A percentile compares a stretch with the other conserved stretches of the same genome.
Conservation (phyloP, 495 filamentous ascomycete genomes). For the Aspergillus avenaceus region DNA sequence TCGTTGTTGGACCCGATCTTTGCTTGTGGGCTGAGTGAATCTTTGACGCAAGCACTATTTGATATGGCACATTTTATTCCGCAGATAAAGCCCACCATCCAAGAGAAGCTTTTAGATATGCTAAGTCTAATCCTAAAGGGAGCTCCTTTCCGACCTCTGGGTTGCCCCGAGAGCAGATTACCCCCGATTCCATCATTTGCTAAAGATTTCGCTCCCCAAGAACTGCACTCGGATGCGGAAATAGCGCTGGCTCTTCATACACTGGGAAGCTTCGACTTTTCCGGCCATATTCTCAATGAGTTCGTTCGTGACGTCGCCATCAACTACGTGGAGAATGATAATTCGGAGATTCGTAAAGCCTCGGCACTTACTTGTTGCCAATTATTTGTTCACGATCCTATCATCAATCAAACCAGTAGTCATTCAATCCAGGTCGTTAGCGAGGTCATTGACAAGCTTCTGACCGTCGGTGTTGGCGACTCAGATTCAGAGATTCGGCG, state of each 20-base stretch:
- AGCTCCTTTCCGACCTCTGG: slow-evolving; percentile 84
- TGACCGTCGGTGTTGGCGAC: slow-evolving; percentile 92
- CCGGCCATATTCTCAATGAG: slow-evolving; percentile 90
- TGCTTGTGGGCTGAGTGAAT: slow-evolving; percentile 86
- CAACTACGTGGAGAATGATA: slow-evolving; percentile 94
- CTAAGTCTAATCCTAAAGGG: slow-evolving; percentile 90
- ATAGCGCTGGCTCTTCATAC: slow-evolving; percentile 90
- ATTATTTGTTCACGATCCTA: slow-evolving; percentile 91
- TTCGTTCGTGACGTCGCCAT: slow-evolving; percentile 98
- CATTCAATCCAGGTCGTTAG: slow-evolving; percentile 95
- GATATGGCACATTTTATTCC: slow-evolving; percentile 99
- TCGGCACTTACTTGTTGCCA: slow-evolving; percentile 97
- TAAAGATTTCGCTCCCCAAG: slow-evolving; percentile 73
- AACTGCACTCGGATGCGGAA: slow-evolving; percentile 71
- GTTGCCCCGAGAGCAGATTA: slow-evolving; percentile 71
- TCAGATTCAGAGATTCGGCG: slow-evolving; percentile 81
- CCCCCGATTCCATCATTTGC: slow-evolving; percentile 70
- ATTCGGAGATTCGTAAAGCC: slow-evolving; percentile 87
- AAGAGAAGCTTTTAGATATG: slow-evolving; percentile 91
- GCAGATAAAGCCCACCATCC: slow-evolving; percentile 85
- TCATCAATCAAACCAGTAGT: slow-evolving; percentile 94
- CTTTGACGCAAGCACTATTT: slow-evolving; percentile 88
- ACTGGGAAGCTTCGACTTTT: slow-evolving; percentile 94
- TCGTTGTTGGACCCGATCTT: slow-evolving; percentile 94
- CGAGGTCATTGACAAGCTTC: slow-evolving; percentile 92